Conservation (phyloP, 192 early-diverging fungal genomes). For the Mortierella claussenii region DNA sequence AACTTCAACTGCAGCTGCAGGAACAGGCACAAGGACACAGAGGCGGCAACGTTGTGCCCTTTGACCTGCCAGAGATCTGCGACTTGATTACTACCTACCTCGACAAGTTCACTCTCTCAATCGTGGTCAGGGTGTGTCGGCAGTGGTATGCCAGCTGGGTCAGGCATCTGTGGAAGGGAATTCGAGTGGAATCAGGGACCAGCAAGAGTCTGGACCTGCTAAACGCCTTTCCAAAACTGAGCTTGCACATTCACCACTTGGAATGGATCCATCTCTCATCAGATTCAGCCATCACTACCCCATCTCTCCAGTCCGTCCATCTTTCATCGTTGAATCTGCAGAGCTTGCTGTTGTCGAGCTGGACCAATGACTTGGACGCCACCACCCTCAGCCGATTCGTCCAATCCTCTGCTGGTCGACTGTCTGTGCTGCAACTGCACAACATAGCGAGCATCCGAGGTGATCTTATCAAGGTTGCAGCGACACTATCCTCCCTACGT, state of each 20-base stretch:
- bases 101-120: conserved; percentile 18
- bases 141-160: conserved; percentile 30
- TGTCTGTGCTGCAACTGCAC: conserved; percentile 20
- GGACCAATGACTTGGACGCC: conserved; percentile 13
- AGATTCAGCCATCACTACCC: not conserved
- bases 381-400: conserved; percentile 7
- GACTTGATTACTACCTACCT: conserved; percentile 30
- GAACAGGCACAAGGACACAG: not conserved
- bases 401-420: conserved; percentile 9
- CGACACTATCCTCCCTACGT: not conserved
- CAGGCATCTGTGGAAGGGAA: conserved; percentile 31
- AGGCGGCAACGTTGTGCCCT: too few relatives aligned
- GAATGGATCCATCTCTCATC: conserved; percentile 34
- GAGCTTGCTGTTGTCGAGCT: conserved; percentile 14
- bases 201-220: conserved; percentile 7
- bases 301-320: conserved; percentile 3
- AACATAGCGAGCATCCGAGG: conserved; percentile 15
- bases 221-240: conserved; percentile 15
- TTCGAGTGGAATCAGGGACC: conserved; percentile 17
- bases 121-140: conserved; percentile 18
- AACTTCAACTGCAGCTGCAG: not conserved
- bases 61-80: conserved; percentile 35
- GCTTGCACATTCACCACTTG: conserved; percentile 30
- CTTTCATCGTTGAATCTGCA: conserved; percentile 21
- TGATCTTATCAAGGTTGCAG: conserved; percentile 20